Percentiles rank a stretch among this genome's conserved stretches.
Evolutionary conservation across 148 eudicot species (phyloP).

Genomic region (Dianthus caryophyllus): DNA sequence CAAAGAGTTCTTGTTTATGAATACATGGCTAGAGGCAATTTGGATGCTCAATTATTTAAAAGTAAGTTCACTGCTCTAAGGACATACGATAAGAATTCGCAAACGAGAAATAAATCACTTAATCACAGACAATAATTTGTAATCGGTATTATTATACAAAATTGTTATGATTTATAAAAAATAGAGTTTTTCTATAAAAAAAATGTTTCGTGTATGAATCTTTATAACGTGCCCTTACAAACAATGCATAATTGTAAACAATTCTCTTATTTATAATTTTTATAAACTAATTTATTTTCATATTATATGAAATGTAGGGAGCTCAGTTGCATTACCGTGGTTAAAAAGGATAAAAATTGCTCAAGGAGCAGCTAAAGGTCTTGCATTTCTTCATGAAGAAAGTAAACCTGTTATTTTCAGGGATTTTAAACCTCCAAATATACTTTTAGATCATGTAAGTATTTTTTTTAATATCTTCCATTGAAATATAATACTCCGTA

Average conservation of each 20-base stretch:
- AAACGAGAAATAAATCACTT: no score
- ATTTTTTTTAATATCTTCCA: neutral
- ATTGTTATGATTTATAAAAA: neutral
- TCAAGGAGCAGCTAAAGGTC: constrained; percentile 36
- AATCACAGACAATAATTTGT: no score
- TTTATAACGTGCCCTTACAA: no score
- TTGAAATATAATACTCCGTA: neutral
- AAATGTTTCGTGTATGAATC: no score
- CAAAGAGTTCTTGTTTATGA: constrained; percentile 84
- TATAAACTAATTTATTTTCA: no score
- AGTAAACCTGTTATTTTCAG: constrained; percentile 38
- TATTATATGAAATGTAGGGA: constrained; percentile 35
- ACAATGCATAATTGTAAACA: no score
- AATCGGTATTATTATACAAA: no score
- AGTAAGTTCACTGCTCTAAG: constrained; percentile 31
- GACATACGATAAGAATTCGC: no score
- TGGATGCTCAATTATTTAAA: constrained; percentile 66
- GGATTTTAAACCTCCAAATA: constrained; percentile 37
- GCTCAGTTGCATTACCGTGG: constrained; percentile 37
- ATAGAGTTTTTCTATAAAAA: no score
- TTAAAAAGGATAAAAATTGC: constrained; percentile 38
- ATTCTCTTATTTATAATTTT: no score
- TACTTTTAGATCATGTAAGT: constrained; percentile 30
- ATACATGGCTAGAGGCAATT: constrained; percentile 69
- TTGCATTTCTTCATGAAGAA: constrained; percentile 32